phyloP scores from a whole-genome alignment of 306 rosid genomes.

The Hippophae gyantsensis region DNA sequence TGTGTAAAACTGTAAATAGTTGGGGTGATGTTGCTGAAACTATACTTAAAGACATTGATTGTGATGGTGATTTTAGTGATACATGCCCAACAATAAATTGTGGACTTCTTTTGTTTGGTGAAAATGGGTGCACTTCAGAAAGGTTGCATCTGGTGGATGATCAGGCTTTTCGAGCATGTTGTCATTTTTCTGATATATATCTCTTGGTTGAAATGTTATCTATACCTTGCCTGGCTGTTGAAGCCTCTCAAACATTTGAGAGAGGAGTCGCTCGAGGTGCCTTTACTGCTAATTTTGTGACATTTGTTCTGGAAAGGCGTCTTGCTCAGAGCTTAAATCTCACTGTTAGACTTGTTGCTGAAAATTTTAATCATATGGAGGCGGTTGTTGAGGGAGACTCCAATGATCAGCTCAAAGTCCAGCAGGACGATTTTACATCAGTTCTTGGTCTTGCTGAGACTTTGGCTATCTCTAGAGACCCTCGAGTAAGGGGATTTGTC shows the following conservation, averaged over 20 bases:
- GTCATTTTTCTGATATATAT: conserved; percentile 77
- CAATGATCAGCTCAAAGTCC: conserved; percentile 59
- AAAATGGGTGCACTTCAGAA: conserved; percentile 43
- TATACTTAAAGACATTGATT: conserved; percentile 81
- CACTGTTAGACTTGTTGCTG: conserved; percentile 38
- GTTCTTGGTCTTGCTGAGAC: conserved; percentile 97
- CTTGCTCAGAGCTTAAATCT: conserved; percentile 61
- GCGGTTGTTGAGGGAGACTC: conserved; percentile 29
- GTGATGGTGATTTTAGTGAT: conserved; percentile 77
- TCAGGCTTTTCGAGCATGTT: conserved; percentile 52
- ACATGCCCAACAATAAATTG: conserved; percentile 45
- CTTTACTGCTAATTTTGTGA: conserved; percentile 70
- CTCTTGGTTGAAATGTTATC: conserved; percentile 87
- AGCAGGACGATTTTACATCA: conserved; percentile 75
- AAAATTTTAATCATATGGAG: conserved; percentile 56
- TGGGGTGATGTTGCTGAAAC: conserved; percentile 99
- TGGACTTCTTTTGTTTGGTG: conserved; percentile 72
- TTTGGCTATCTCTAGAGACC: conserved; percentile 76
- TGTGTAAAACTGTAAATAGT: conserved; percentile 87
- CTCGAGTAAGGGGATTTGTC: conserved; percentile 72
- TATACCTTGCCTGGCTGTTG: conserved; percentile 91
- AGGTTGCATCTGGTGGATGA: conserved; percentile 61
- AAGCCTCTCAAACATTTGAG: conserved; percentile 95
- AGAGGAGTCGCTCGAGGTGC: conserved; percentile 94
- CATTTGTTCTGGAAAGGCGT: conserved; percentile 84